These are phyloP conservation scores for Diaporthe ampelina DNA, from an alignment of 2,329 filamentous ascomycete species.

Conservation along the genomic window DNA sequence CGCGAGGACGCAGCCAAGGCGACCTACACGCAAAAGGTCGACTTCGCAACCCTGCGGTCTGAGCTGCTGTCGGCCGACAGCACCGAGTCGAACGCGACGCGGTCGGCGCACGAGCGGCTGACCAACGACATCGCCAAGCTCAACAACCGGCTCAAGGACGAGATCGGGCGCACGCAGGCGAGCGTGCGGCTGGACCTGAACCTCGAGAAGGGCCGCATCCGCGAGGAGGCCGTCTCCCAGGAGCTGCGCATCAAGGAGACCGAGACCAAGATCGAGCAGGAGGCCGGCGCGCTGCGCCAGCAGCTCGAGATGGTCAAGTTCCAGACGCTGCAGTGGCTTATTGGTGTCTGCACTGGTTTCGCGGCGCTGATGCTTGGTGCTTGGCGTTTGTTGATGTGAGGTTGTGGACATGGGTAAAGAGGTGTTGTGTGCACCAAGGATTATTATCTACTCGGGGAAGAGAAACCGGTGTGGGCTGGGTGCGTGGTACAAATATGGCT, in stretches of 20 bases:
- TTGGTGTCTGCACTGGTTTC: slow-evolving; percentile 83
- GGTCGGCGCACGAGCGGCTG: slow-evolving; percentile 90
- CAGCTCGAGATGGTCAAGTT: slow-evolving; percentile 98
- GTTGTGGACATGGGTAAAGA: not conserved
- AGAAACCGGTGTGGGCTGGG: not conserved
- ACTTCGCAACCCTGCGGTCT: slow-evolving; percentile 96
- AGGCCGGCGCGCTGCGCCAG: slow-evolving; percentile 90
- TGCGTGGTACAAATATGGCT: not conserved
- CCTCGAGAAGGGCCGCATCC: slow-evolving; percentile 94
- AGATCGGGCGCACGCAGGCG: slow-evolving; percentile 94
- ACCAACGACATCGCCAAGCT: slow-evolving; percentile 96
- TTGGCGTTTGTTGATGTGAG: slow-evolving; percentile 77
- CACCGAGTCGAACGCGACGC: slow-evolving; percentile 89
- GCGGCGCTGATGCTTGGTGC: slow-evolving; percentile 77
- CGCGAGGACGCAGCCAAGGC: slow-evolving; percentile 92
- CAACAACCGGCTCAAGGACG: slow-evolving; percentile 88
- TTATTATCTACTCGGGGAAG: not conserved
- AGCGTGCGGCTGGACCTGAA: slow-evolving; percentile 94
- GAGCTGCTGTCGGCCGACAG: slow-evolving; percentile 94
- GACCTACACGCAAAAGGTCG: slow-evolving; percentile 89
- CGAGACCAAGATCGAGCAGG: slow-evolving; percentile 97
- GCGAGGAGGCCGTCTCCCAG: slow-evolving; percentile 95
- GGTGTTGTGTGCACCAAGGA: too few relatives aligned
- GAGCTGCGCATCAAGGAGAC: slow-evolving; percentile 99
- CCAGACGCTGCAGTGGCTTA: slow-evolving; percentile 97